These are phyloP conservation scores for Uronychia setigera DNA, from an alignment of 73 alveolate genomes.

Conservation along the genomic window DNA sequence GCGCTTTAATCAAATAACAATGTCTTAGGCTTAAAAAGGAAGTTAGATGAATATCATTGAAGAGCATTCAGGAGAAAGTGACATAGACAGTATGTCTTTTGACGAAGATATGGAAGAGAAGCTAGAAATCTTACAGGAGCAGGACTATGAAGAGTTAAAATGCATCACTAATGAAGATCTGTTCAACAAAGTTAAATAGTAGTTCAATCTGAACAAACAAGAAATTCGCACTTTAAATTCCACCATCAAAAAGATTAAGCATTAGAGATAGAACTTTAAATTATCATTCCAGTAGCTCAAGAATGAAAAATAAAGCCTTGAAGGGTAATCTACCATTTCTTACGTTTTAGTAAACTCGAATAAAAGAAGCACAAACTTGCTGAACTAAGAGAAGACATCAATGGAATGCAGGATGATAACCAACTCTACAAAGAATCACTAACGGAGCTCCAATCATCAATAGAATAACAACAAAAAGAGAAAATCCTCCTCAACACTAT, in stretches of 20 bases:
- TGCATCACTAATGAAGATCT: background rate
- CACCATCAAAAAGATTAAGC: background rate
- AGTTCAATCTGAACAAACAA: background rate
- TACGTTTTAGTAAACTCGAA: background rate
- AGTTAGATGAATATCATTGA: background rate
- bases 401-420: slow-evolving; percentile 9
- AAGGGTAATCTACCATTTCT: background rate
- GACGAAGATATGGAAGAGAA: background rate
- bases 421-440: background rate
- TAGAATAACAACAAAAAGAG: background rate
- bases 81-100: background rate
- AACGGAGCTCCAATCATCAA: background rate
- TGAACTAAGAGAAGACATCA: background rate
- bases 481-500: background rate
- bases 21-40: no score
- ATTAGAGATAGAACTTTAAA: no score
- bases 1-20: no score
- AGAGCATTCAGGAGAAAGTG: background rate
- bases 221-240: background rate
- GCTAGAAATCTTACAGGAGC: no score
- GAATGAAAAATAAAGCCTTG: background rate
- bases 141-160: background rate
- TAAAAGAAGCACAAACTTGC: background rate
- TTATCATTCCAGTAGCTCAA: background rate
- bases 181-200: background rate